These are phyloP conservation scores for Acacia melanoxylon DNA, from an alignment of 306 rosid species.

Conservation along the genomic window DNA sequence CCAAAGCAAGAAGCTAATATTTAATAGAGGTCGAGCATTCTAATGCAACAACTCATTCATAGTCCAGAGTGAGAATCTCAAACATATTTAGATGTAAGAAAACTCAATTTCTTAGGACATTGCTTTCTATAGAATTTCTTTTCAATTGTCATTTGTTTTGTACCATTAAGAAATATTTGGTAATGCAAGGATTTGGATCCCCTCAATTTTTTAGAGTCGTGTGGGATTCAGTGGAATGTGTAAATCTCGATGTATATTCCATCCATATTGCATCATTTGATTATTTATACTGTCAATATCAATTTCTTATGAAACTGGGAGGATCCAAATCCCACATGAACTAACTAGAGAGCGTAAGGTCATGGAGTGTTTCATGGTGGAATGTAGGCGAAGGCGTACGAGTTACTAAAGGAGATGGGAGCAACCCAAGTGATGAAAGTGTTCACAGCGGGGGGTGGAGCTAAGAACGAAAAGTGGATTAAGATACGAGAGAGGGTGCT, in stretches of 20 bases:
- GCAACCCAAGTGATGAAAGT: constrained; percentile 73
- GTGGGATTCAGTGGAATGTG: background rate
- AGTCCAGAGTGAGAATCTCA: background rate
- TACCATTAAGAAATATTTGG: too few relatives aligned
- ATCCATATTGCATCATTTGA: background rate
- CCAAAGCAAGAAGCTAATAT: too few relatives aligned
- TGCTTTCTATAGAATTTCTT: background rate
- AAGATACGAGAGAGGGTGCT: constrained; percentile 82
- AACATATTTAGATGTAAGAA: background rate
- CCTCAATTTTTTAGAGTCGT: background rate
- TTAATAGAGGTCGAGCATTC: background rate
- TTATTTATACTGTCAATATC: background rate
- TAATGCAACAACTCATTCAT: background rate
- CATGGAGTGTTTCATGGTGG: constrained; percentile 24
- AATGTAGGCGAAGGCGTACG: constrained; percentile 74
- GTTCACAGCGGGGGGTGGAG: constrained; percentile 86
- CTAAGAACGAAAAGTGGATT: constrained; percentile 78
- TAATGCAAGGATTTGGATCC: background rate
- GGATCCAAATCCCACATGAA: background rate
- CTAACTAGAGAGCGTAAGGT: background rate
- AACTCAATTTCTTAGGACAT: background rate
- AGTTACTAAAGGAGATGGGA: constrained; percentile 70
- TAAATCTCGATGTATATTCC: background rate
- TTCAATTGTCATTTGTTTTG: too few relatives aligned
- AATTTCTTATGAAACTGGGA: background rate